These are phyloP conservation scores for Trametes cubensis DNA, from an alignment of 768 basidiomycete genomes.

Conservation along the genomic window DNA sequence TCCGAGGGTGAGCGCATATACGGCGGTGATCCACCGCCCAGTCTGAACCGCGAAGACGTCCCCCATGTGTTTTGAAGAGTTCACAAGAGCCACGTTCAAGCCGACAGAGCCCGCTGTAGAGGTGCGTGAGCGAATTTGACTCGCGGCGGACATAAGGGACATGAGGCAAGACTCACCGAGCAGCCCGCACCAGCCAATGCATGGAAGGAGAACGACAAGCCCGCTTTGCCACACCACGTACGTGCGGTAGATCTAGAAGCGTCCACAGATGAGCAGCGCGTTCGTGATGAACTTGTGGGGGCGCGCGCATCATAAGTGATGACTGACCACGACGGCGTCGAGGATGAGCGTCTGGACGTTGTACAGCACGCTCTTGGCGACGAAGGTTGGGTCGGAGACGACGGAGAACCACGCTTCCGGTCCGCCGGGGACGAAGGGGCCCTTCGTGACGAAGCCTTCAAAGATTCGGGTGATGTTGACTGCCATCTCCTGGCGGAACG, in stretches of 20 bases:
- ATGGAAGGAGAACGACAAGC: slow-evolving; percentile 33
- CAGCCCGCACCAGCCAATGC: slow-evolving; percentile 35
- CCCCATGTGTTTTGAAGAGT: slow-evolving; percentile 15
- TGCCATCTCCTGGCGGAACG: slow-evolving; percentile 23
- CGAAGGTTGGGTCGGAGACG: slow-evolving; percentile 13
- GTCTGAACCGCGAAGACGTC: slow-evolving; percentile 34
- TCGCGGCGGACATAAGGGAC: no score
- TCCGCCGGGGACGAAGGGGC: slow-evolving; percentile 8
- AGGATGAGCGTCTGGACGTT: slow-evolving; percentile 17
- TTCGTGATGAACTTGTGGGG: background rate
- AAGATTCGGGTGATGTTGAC: slow-evolving; percentile 16
- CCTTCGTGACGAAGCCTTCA: slow-evolving; percentile 11
- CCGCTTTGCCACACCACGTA: slow-evolving; percentile 39
- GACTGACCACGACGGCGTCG: slow-evolving; percentile 30
- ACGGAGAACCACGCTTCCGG: slow-evolving; percentile 13
- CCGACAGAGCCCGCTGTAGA: slow-evolving; percentile 26
- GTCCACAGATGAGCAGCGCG: background rate
- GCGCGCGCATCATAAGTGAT: background rate
- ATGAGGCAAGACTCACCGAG: slow-evolving; percentile 24
- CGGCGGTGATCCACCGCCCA: slow-evolving; percentile 39
- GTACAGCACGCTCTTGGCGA: slow-evolving; percentile 9
- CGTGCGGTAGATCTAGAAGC: slow-evolving; percentile 21
- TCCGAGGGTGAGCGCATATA: slow-evolving; percentile 36
- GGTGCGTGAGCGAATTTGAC: background rate
- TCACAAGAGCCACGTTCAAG: slow-evolving; percentile 25